These are phyloP conservation scores for Beauveria scarabaeidicola DNA, from an alignment of 2,329 filamentous ascomycete species.

Conservation along the genomic window DNA sequence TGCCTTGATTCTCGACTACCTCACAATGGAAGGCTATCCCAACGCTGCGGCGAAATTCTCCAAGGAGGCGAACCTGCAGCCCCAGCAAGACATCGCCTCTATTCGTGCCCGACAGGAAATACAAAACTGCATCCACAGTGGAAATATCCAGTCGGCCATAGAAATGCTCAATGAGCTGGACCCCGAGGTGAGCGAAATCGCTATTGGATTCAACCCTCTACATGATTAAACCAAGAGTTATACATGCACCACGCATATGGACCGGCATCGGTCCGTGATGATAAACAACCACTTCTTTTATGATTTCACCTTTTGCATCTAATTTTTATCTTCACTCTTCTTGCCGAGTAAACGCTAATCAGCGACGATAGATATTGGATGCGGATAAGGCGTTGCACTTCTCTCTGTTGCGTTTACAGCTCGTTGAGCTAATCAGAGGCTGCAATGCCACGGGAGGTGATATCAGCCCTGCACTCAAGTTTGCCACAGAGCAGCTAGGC, in stretches of 20 bases:
- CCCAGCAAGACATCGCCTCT: slow-evolving; percentile 60
- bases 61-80: slow-evolving; percentile 78
- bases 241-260: slow-evolving; percentile 99
- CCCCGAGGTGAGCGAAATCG: slow-evolving; percentile 62
- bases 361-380: slow-evolving; percentile 66
- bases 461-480: slow-evolving; percentile 71
- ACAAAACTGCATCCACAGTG: slow-evolving; percentile 73
- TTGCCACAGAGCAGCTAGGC: slow-evolving; percentile 80
- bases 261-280: slow-evolving; percentile 69
- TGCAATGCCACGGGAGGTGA: slow-evolving; percentile 63
- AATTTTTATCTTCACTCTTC: slow-evolving; percentile 1
- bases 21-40: slow-evolving; percentile 92
- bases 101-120: slow-evolving; percentile 77
- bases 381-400: slow-evolving; percentile 78
- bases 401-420: slow-evolving; percentile 76
- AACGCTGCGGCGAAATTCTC: slow-evolving; percentile 90
- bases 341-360: slow-evolving; percentile 17
- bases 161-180: slow-evolving; percentile 82
- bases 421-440: slow-evolving; percentile 83
- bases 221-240: slow-evolving; percentile 87
- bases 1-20: slow-evolving; percentile 88
- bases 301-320: slow-evolving; percentile 20
- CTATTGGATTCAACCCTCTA: slow-evolving; percentile 30
- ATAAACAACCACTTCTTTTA: slow-evolving; percentile 58
- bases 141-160: slow-evolving; percentile 79